Conservation (phyloP, 2,329 filamentous ascomycete genomes). For the Alternaria novae-zelandiae region DNA sequence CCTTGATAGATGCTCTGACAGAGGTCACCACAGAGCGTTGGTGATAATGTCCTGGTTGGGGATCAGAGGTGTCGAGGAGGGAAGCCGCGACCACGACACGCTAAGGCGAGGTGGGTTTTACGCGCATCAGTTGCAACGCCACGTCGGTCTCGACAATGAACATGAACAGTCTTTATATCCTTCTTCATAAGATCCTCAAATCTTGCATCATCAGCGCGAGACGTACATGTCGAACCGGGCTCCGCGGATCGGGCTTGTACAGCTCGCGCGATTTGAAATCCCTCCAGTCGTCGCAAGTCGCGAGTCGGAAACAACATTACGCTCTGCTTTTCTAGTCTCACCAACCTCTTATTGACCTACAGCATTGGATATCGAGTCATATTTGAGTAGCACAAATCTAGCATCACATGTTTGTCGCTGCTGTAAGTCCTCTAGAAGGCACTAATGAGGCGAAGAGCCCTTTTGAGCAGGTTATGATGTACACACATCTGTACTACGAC, state of each 20-base stretch:
- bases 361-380: background rate
- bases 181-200: background rate
- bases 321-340: background rate
- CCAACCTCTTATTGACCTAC: background rate
- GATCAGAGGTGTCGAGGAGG: background rate
- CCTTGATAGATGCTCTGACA: no score
- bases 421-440: background rate
- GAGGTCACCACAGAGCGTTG: background rate
- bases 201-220: background rate
- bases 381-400: background rate
- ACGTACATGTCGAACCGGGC: background rate
- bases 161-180: background rate
- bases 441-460: background rate
- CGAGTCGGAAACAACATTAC: background rate
- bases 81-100: background rate
- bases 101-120: background rate
- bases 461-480: background rate
- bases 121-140: background rate
- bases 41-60: background rate
- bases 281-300: background rate
- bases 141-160: background rate
- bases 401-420: background rate
- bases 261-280: background rate
- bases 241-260: background rate
- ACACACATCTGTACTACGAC: slow-evolving; percentile 47